Evolutionary conservation across 2,329 filamentous ascomycete species (phyloP).

Genomic region (Botrytis deweyae): DNA sequence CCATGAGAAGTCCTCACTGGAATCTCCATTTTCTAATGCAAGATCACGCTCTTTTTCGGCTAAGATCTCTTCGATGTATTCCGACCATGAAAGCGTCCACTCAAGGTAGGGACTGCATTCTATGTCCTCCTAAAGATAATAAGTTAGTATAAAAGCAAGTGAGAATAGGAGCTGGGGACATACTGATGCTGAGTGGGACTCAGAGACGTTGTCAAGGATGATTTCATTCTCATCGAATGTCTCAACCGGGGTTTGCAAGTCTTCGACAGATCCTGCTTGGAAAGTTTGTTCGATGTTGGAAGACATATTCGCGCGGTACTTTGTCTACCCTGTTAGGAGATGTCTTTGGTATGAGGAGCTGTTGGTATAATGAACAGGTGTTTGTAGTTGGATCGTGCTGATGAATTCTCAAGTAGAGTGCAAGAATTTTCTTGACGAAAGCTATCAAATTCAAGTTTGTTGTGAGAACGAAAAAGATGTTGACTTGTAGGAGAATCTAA

Average conservation of each 20-base stretch:
- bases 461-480: neutral
- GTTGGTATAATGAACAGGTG: neutral
- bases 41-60: neutral
- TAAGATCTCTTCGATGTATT: neutral
- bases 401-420: accelerated
- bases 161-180: neutral
- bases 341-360: neutral
- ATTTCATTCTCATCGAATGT: neutral
- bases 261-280: neutral
- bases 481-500: neutral
- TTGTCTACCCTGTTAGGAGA: accelerated
- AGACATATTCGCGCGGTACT: neutral
- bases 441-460: neutral
- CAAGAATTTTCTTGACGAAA: neutral
- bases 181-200: neutral
- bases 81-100: neutral
- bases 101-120: neutral
- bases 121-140: neutral
- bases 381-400: neutral
- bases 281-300: neutral
- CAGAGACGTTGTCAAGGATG: neutral
- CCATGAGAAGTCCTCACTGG: neutral
- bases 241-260: neutral
- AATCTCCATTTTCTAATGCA: neutral
- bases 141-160: neutral